Base-by-base conservation (phyloP, 768 basidiomycete species). In the Amanita rubescens region DNA sequence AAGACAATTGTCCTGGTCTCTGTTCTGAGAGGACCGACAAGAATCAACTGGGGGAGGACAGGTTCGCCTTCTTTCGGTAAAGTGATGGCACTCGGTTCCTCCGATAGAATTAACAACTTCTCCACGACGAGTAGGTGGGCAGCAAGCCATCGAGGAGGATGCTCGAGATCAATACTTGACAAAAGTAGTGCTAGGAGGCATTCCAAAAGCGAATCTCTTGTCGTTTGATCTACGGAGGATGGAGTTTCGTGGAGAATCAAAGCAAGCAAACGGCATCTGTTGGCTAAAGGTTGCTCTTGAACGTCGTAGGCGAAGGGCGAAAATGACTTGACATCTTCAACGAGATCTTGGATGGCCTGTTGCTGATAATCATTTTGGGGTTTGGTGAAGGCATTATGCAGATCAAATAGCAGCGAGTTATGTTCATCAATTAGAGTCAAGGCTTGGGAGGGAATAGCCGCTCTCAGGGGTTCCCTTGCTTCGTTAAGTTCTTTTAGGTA, bases 51-150 rank as follows among this genome's bases (percentile, higher is more conserved):
- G 0, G 74, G 55, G 7, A 67, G 66, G 42, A 87, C 75, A 2
- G 77, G 73, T 56, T 90, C 88, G 24, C 76, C 82, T 59, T 90
- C 85, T 59, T 83, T 84, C 1, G 90, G 89, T 6, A 89, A 62
- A 4, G 75, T 67, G 54, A 88, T 79, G 3, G 75, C 60, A 45
- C 77, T 74, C 51, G 93, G 85, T 38, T 87, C 86, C 47, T 90
- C 87, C 1, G 85, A 81, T 17, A 86, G 71, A 15, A 82, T 83
- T 30, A 97, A 76, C 43, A 97, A 70, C 15, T 87, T 82, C 63
- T 99, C 94, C 5, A 85, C 84, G 47, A 94, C 87, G 11, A 96
- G 78, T 11, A 98, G 74, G 60, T 87, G 83, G 1, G 90, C 79
- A 1, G 93, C 84, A 4, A 95, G 77, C 96, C 96, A 99, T 62